A percentile compares a stretch with the other conserved stretches of the same genome.
Evolutionary conservation across 2,329 filamentous ascomycete genomes (phyloP).

Genomic region (Pleomassaria siparia): DNA sequence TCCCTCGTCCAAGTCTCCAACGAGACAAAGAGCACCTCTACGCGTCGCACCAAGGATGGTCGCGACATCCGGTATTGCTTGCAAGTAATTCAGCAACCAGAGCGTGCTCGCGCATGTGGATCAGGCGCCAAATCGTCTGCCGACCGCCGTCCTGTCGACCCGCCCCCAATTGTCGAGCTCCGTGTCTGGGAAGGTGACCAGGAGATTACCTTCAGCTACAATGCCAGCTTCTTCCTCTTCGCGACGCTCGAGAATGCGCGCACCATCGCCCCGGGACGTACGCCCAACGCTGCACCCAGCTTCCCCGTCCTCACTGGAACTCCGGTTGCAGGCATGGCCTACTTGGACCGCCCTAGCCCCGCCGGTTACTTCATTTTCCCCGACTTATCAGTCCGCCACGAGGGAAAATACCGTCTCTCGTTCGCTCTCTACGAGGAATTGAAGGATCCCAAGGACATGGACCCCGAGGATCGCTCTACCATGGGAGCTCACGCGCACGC

Average conservation of each 20-base stretch:
- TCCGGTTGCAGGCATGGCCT: constrained; percentile 92
- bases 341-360: constrained; percentile 79
- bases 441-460: constrained; percentile 79
- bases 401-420: constrained; percentile 86
- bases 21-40: constrained; percentile 56
- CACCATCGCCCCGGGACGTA: constrained; percentile 77
- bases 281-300: constrained; percentile 63
- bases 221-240: constrained; percentile 97
- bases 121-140: constrained; percentile 90
- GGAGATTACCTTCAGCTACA: constrained; percentile 81
- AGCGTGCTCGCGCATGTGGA: constrained; percentile 91
- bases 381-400: constrained; percentile 91
- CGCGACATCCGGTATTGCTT: constrained; percentile 79
- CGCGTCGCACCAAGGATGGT: constrained; percentile 70
- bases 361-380: constrained; percentile 97
- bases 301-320: constrained; percentile 90
- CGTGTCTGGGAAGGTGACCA: constrained; percentile 74
- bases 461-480: constrained; percentile 53
- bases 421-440: constrained; percentile 95
- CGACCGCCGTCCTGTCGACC: constrained; percentile 89
- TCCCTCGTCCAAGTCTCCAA: constrained; percentile 56
- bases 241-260: constrained; percentile 84
- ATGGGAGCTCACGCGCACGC: constrained; percentile 33
- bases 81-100: constrained; percentile 88
- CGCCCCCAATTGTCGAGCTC: constrained; percentile 89